Evolutionary conservation across 805 yeast species (phyloP).

Genomic region (Candida odintsovae): DNA sequence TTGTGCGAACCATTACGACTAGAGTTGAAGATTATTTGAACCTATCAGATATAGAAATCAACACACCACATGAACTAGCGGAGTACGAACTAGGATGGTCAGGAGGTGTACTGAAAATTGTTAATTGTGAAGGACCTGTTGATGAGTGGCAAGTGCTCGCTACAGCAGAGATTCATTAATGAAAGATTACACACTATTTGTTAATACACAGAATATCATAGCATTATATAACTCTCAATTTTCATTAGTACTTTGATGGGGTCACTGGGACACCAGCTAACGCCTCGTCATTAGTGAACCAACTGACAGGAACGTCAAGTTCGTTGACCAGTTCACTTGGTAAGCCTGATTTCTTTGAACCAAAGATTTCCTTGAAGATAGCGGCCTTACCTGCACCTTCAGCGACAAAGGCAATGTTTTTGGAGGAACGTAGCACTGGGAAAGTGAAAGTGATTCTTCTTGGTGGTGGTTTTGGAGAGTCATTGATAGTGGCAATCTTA

Average conservation of each 20-base stretch:
- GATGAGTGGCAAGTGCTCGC: slow-evolving; percentile 66
- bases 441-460: slow-evolving; percentile 86
- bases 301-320: slow-evolving; percentile 49
- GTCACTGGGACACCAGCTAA: slow-evolving; percentile 47
- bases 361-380: slow-evolving; percentile 66
- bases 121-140: slow-evolving; percentile 66
- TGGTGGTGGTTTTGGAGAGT: slow-evolving; percentile 93
- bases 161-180: slow-evolving; percentile 27
- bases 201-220: neutral
- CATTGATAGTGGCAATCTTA: slow-evolving; percentile 59
- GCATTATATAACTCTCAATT: no score
- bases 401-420: slow-evolving; percentile 70
- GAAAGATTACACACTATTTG: neutral
- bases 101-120: slow-evolving; percentile 55
- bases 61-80: slow-evolving; percentile 19
- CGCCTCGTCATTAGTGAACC: slow-evolving; percentile 87
- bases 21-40: slow-evolving; percentile 63
- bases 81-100: slow-evolving; percentile 47
- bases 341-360: slow-evolving; percentile 37
- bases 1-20: slow-evolving; percentile 55
- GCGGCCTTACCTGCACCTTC: slow-evolving; percentile 83
- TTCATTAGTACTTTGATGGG: slow-evolving; percentile 20
- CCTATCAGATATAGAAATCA: slow-evolving; percentile 7
- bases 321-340: slow-evolving; percentile 77
- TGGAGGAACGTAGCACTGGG: slow-evolving; percentile 53